Conservation (phyloP, 1,284 basidiomycete species). For the Sanghuangporus sanghuang region DNA sequence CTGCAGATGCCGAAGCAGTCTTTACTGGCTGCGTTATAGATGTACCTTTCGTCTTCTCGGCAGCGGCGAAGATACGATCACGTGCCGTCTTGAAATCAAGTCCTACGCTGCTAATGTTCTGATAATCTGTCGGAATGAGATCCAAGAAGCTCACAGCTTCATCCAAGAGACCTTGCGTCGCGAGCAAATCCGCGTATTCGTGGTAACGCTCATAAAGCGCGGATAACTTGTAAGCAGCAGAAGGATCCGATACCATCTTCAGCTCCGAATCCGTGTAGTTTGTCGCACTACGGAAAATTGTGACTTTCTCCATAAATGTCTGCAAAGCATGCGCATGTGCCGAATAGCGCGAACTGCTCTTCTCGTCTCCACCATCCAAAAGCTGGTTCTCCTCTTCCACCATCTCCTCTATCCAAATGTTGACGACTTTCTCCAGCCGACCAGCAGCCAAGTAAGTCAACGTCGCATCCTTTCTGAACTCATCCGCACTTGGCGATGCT, state of each 20-base stretch:
- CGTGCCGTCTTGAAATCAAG: constrained; percentile 59
- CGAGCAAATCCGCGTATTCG: constrained; percentile 92
- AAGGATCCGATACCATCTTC: constrained; percentile 20
- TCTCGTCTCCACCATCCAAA: constrained; percentile 39
- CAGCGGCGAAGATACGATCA: constrained; percentile 54
- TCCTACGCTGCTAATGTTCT: constrained; percentile 46
- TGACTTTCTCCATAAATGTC: constrained; percentile 95
- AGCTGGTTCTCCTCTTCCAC: constrained; percentile 74
- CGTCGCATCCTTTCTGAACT: constrained; percentile 85
- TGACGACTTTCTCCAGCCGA: constrained; percentile 83
- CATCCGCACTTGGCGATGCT: constrained; percentile 39
- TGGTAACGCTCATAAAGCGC: constrained; percentile 89
- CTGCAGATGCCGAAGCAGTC: constrained; percentile 7
- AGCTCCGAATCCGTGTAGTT: constrained; percentile 85
- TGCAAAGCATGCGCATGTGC: constrained; percentile 88
- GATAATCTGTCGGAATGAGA: constrained; percentile 79
- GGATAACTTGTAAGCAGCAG: constrained; percentile 72
- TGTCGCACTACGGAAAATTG: constrained; percentile 88
- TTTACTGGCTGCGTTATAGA: not conserved
- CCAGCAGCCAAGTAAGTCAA: constrained; percentile 91
- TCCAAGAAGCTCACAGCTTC: constrained; percentile 81
- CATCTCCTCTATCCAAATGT: constrained; percentile 93
- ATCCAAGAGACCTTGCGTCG: constrained; percentile 83
- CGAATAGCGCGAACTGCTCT: constrained; percentile 64
- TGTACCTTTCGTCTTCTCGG: constrained; percentile 24